Percentiles rank a stretch among this genome's conserved stretches.
phyloP scores from a whole-genome alignment of 805 yeast genomes.

The Suhomyces emberorum region DNA sequence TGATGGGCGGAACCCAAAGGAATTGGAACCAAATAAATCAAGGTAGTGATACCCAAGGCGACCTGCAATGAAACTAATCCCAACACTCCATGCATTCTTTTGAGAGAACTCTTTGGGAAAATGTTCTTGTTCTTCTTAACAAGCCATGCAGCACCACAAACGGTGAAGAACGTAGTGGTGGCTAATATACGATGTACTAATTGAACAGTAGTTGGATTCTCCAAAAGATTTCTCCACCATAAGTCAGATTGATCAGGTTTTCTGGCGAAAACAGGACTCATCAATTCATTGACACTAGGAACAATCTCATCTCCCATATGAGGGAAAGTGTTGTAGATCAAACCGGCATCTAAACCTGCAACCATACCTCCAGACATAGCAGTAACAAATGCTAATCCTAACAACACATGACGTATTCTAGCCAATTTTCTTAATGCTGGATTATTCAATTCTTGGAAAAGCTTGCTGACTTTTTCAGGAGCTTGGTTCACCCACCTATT shows the following conservation, averaged over 20 bases:
- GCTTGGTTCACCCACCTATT: slow-evolving; percentile 51
- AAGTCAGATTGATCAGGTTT: slow-evolving; percentile 65
- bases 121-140: slow-evolving; percentile 51
- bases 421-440: slow-evolving; percentile 60
- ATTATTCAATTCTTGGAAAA: slow-evolving; percentile 57
- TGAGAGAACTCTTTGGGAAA: slow-evolving; percentile 55
- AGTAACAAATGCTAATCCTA: slow-evolving; percentile 74
- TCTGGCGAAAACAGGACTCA: slow-evolving; percentile 71
- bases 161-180: slow-evolving; percentile 68
- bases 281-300: slow-evolving; percentile 75
- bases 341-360: slow-evolving; percentile 97
- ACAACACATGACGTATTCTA: slow-evolving; percentile 50
- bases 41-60: slow-evolving; percentile 79
- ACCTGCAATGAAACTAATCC: slow-evolving; percentile 85
- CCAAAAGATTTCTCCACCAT: slow-evolving; percentile 89
- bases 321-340: slow-evolving; percentile 94
- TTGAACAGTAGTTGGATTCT: slow-evolving; percentile 96
- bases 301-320: slow-evolving; percentile 85
- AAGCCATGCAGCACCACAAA: slow-evolving; percentile 68
- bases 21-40: slow-evolving; percentile 85
- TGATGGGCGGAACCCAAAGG: slow-evolving; percentile 95
- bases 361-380: slow-evolving; percentile 98
- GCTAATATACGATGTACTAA: slow-evolving; percentile 86
- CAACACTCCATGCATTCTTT: slow-evolving; percentile 62
- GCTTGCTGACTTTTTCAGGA: slow-evolving; percentile 54